A percentile compares a stretch with the other conserved stretches of the same genome.
These are phyloP conservation scores for Veloporphyrellus conicus DNA, from an alignment of 1,284 basidiomycete genomes.

Conservation along the genomic window DNA sequence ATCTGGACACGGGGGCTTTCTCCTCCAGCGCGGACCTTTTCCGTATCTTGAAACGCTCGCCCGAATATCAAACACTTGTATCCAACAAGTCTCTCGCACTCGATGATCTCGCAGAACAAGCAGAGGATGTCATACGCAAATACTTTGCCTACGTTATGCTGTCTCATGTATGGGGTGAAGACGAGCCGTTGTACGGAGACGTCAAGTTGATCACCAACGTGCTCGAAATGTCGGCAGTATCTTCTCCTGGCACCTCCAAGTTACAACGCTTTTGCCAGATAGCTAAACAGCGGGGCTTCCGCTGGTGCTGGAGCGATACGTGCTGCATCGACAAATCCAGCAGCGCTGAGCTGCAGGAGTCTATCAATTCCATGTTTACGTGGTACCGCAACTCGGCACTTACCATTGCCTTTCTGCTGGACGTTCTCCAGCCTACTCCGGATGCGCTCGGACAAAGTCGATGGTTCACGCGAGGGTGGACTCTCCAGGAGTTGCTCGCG, in stretches of 20 bases:
- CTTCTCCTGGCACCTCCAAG: conserved; percentile 18
- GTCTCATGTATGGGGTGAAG: conserved; percentile 28
- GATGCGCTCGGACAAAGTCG: conserved; percentile 13
- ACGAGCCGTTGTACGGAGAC: conserved; percentile 24
- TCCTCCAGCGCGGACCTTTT: conserved; percentile 17
- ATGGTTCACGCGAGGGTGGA: conserved; percentile 28
- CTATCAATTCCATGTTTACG: conserved; percentile 28
- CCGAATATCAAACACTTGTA: conserved; percentile 19
- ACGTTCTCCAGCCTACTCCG: conserved; percentile 14
- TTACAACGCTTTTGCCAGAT: conserved; percentile 21
- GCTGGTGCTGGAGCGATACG: conserved; percentile 30
- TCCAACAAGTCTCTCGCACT: conserved; percentile 3
- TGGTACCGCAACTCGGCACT: conserved; percentile 28
- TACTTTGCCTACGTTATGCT: conserved; percentile 29
- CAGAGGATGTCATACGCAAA: conserved; percentile 14
- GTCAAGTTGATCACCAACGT: conserved; percentile 14
- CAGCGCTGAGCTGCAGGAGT: conserved; percentile 27
- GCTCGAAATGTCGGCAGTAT: conserved; percentile 16
- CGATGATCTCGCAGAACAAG: conserved; percentile 11
- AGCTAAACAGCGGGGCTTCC: conserved; percentile 19
- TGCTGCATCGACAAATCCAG: conserved; percentile 29
- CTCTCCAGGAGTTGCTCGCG: conserved; percentile 27
- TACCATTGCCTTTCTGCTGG: conserved; percentile 25
- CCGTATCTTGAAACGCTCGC: conserved; percentile 18
- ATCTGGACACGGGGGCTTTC: conserved; percentile 20